Evolutionary conservation across 441 rosid species (phyloP), one percentile per base, ranked within the genome.

Genomic region (Oxalis stricta): DNA sequence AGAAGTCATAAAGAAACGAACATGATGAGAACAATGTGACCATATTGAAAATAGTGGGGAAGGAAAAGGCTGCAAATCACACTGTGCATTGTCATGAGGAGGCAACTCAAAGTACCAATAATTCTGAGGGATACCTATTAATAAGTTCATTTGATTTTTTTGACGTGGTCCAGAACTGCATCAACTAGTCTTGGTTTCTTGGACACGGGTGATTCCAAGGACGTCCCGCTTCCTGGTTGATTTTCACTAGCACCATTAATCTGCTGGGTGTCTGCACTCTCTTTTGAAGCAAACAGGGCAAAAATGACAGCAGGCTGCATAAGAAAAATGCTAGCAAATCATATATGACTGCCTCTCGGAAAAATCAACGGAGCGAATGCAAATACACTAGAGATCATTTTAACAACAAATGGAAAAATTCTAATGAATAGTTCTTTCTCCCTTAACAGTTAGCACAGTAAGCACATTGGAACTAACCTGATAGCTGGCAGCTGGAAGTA

Each of bases 301-400:
- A 77, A 65, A 60, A 92, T 72, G 63, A 87, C 77, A 47, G 95
- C 73, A 59, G 94, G 95, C 99, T 92, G 75, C 74, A 76, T 26
- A 59, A 56, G 59, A 23, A 48, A 46, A 56, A 28, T 13, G 37
- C 28, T 33, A 34, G 37, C 31, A 11, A 52, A 44, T 20, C 31
- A 14, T 16, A 32, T 12, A 40, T 22, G 35, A n/a, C n/a, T n/a
- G n/a, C n/a, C n/a, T n/a, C n/a, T n/a, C n/a, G n/a, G n/a, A n/a
- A n/a, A n/a, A n/a, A n/a, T n/a, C n/a, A n/a, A n/a, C n/a, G n/a
- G n/a, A n/a, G n/a, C n/a, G n/a, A n/a, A n/a, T n/a, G n/a, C n/a
- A n/a, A n/a, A n/a, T n/a, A n/a, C n/a, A n/a, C n/a, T n/a, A n/a
- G n/a, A n/a, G n/a, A n/a, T n/a, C n/a, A n/a, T n/a, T n/a, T n/a